These are phyloP conservation scores for Orobanche coerulescens DNA, from an alignment of 257 asterid genomes.

Conservation along the genomic window DNA sequence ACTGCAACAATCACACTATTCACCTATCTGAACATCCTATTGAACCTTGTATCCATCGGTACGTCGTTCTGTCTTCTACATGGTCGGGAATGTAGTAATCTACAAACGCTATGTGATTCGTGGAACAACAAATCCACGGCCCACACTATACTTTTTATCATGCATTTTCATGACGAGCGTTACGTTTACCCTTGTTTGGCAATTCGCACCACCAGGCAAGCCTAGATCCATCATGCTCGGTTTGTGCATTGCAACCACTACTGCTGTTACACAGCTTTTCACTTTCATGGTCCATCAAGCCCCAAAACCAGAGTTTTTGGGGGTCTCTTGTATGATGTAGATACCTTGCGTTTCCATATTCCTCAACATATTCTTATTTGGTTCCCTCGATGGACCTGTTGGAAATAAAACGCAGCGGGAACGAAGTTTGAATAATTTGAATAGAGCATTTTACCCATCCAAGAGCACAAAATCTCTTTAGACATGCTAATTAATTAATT, in stretches of 20 bases:
- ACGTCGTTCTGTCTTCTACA: constrained; percentile 85
- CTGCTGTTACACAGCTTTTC: constrained; percentile 52
- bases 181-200: constrained; percentile 69
- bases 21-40: constrained; percentile 64
- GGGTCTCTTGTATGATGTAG: constrained; percentile 97
- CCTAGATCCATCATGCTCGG: constrained; percentile 70
- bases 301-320: constrained; percentile 87
- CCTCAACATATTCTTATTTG: constrained; percentile 84
- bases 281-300: constrained; percentile 62
- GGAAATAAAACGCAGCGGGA: too few relatives aligned
- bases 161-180: constrained; percentile 57
- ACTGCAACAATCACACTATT: constrained; percentile 83
- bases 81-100: constrained; percentile 92
- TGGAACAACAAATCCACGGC: constrained; percentile 74
- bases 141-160: constrained; percentile 59
- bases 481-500: too few relatives aligned
- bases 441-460: too few relatives aligned
- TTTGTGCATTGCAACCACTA: constrained; percentile 48
- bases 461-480: too few relatives aligned
- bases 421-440: too few relatives aligned
- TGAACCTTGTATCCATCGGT: constrained; percentile 79
- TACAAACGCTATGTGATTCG: constrained; percentile 64
- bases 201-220: constrained; percentile 58
- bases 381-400: constrained; percentile 60
- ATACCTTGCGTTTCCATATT: constrained; percentile 77